These are phyloP conservation scores for Zygoascus tannicola DNA, from an alignment of 805 yeast genomes.

Conservation along the genomic window DNA sequence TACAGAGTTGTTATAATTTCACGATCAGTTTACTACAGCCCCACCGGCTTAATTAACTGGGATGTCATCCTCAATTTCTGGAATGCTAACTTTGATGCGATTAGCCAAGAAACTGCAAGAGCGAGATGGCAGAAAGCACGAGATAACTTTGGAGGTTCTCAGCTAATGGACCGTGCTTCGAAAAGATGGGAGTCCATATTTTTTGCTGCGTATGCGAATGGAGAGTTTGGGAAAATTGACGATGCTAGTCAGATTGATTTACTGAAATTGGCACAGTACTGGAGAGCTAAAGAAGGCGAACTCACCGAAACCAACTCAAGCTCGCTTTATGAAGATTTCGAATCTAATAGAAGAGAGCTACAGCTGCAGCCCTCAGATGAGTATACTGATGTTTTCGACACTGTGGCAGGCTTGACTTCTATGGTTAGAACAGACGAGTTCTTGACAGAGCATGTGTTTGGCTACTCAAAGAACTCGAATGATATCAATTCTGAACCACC, in stretches of 20 bases:
- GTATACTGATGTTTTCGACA: conserved; percentile 24
- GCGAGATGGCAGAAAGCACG: conserved; percentile 66
- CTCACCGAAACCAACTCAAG: conserved; percentile 19
- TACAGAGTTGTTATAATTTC: conserved; percentile 60
- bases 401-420: conserved; percentile 47
- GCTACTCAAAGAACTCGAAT: conserved; percentile 12
- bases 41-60: conserved; percentile 56
- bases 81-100: conserved; percentile 20
- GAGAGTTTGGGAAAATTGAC: conserved; percentile 31
- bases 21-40: conserved; percentile 40
- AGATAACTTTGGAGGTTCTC: conserved; percentile 48
- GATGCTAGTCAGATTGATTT: conserved; percentile 40
- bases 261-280: conserved; percentile 44
- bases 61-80: conserved; percentile 44
- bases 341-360: conserved; percentile 41
- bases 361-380: conserved; percentile 31
- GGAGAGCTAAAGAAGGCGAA: conserved; percentile 49
- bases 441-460: conserved; percentile 37
- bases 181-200: conserved; percentile 61
- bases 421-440: conserved; percentile 62
- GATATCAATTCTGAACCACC: too few relatives aligned
- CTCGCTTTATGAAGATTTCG: conserved; percentile 16
- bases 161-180: conserved; percentile 45
- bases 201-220: conserved; percentile 48
- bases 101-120: conserved; percentile 37